Base-by-base conservation (phyloP, 179 eudicot species). In the Actinidia polygama region DNA sequence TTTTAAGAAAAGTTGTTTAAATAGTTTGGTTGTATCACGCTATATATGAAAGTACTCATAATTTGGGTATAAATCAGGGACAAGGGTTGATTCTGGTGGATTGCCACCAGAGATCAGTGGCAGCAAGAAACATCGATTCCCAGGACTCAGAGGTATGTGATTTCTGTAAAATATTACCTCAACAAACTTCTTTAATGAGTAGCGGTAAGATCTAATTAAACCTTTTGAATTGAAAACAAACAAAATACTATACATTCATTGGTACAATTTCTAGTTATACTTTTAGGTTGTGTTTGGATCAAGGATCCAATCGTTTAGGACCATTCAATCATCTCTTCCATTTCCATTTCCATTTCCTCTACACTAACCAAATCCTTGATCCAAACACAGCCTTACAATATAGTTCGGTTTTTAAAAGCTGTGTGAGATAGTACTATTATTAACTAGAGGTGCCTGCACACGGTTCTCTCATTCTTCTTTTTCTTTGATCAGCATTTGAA, bases 111-210 rank as follows among this genome's bases (percentile, higher is more conserved):
- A 89, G 80, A 59, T 86, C 1, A 49, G 81, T 6, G 87, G 81
- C 23, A 77, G 88, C 24, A 94, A 85, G 87, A 86, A 73, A 77
- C 82, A 76, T 81, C 61, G 84, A 46, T 90, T 94, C 79, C 94
- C 94, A 0, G 89, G 86, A 62, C 94, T 95, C 53, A 90, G 89
- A 90, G 99, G 99, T 91, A 78, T 36, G 40, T 7, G 9, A 36
- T 68, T 36, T 5, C 16, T 30, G 46, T 30, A 16, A 36, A 30
- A 49, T 30, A 14, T 6, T 19, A 36, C 36, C 40, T 14, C 9
- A n/a, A 68, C n/a, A 68, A 18, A 14, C 18, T 36, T 14, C 30
- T 15, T 67, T 3, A 14, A 30, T 3, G 47, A 15, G 46, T 4
- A 67, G 14, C 30, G 14, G 72, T 67, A 16, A 5, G 40, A 68